Conservation (phyloP, 2,329 filamentous ascomycete genomes). For the Trichoderma breve region DNA sequence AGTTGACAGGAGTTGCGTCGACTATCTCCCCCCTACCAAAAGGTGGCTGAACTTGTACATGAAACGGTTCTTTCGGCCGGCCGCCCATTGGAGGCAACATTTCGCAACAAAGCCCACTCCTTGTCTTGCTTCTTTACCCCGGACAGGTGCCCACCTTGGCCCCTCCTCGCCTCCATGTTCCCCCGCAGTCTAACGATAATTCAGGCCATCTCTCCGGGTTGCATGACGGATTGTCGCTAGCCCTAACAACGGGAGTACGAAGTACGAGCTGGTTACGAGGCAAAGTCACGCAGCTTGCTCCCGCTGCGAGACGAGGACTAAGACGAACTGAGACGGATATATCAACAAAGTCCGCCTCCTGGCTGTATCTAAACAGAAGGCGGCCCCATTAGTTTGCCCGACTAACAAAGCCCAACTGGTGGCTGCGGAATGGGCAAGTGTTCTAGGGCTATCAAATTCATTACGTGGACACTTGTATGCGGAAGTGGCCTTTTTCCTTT, state of each 20-base stretch:
- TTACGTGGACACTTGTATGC: neutral
- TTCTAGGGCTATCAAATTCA: neutral
- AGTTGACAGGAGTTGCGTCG: slow-evolving; percentile 6
- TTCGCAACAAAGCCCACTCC: neutral
- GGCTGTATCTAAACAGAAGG: neutral
- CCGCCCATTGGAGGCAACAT: neutral
- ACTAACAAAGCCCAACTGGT: neutral
- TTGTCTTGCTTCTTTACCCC: slow-evolving; percentile 9
- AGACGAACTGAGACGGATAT: neutral
- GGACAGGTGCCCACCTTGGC: neutral
- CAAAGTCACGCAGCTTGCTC: neutral
- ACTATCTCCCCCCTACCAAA: slow-evolving; percentile 4
- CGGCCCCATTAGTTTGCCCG: slow-evolving; percentile 10
- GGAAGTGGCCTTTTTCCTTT: neutral
- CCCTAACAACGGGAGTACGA: neutral
- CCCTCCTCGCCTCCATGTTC: neutral
- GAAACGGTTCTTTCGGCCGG: neutral
- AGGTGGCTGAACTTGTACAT: slow-evolving; percentile 7
- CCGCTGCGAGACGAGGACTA: neutral
- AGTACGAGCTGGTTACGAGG: neutral
- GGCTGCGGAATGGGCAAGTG: neutral
- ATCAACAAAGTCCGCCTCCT: neutral
- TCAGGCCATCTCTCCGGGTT: slow-evolving; percentile 7
- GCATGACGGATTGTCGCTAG: neutral
- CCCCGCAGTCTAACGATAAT: slow-evolving; percentile 16